Percentiles rank a stretch among this genome's conserved stretches.
phyloP scores from a whole-genome alignment of 2,329 filamentous ascomycete genomes.

The Diaporthe ilicicola region DNA sequence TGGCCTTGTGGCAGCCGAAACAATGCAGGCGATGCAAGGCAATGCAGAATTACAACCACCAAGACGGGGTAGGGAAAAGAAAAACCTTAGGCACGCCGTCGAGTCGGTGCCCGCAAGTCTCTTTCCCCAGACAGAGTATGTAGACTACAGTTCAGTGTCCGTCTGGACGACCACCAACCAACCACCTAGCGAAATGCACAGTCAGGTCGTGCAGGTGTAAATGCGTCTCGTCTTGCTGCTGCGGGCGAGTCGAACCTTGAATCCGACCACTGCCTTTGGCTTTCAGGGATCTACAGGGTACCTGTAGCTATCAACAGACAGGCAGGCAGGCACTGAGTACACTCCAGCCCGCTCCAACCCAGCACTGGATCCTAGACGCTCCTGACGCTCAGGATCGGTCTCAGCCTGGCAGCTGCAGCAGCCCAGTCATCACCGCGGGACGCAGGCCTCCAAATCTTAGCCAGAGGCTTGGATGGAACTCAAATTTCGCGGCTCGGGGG shows the following conservation, averaged over 20 bases:
- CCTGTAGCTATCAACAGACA: neutral
- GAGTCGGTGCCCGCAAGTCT: neutral
- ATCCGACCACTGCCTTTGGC: neutral
- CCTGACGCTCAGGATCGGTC: neutral
- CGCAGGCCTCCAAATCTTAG: conserved; percentile 17
- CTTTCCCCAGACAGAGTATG: neutral
- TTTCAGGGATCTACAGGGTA: neutral
- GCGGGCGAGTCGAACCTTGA: neutral
- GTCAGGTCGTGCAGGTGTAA: neutral
- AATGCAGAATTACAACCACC: conserved; percentile 12
- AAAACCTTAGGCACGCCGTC: neutral
- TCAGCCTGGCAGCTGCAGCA: neutral
- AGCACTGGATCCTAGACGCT: neutral
- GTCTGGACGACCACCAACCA: neutral
- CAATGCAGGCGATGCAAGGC: conserved; percentile 11
- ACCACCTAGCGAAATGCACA: neutral
- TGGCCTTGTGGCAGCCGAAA: conserved; percentile 17
- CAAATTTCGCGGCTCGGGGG: conserved; percentile 7
- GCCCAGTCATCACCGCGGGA: conserved; percentile 1
- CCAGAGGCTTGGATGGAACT: conserved; percentile 20
- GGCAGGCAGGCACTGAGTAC: too few species aligned
- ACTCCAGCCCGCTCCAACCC: neutral
- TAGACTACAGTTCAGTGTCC: too few species aligned
- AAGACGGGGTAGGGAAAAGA: neutral
- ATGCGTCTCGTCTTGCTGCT: neutral